phyloP scores from a whole-genome alignment of 495 filamentous ascomycete species.

The Chaetomium fimeti region DNA sequence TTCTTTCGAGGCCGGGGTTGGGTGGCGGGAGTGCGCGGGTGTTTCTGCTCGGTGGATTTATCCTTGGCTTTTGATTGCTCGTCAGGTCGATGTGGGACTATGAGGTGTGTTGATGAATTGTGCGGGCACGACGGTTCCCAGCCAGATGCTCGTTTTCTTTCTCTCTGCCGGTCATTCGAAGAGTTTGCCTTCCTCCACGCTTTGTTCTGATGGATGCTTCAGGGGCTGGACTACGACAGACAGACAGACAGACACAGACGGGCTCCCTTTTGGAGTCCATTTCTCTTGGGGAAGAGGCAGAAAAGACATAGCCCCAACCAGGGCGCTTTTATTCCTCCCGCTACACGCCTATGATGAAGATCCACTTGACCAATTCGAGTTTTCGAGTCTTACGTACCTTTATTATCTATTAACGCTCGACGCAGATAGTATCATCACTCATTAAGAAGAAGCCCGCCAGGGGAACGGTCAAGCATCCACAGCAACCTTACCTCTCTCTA shows the following conservation, averaged over 20 bases:
- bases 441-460: too few species aligned
- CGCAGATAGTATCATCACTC: too few species aligned
- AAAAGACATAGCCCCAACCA: too few species aligned
- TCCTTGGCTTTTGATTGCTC: background rate
- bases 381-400: too few species aligned
- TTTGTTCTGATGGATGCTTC: too few species aligned
- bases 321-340: too few species aligned
- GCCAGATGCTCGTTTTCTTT: background rate
- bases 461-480: too few species aligned
- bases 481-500: too few species aligned
- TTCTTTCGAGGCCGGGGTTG: background rate
- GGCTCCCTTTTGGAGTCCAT: background rate
- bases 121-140: background rate
- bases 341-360: too few species aligned
- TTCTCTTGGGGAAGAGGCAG: too few species aligned
- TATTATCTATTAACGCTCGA: too few species aligned
- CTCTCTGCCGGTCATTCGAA: background rate
- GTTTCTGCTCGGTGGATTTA: background rate
- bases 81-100: background rate
- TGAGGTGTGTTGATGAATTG: background rate
- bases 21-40: background rate
- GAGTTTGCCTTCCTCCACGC: background rate
- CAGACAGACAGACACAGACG: background rate
- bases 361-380: too few species aligned
- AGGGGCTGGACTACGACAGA: background rate